Percentiles rank a stretch among this genome's conserved stretches.
These are phyloP conservation scores for Medicago truncatula DNA, from an alignment of 306 rosid species.

Conservation along the genomic window DNA sequence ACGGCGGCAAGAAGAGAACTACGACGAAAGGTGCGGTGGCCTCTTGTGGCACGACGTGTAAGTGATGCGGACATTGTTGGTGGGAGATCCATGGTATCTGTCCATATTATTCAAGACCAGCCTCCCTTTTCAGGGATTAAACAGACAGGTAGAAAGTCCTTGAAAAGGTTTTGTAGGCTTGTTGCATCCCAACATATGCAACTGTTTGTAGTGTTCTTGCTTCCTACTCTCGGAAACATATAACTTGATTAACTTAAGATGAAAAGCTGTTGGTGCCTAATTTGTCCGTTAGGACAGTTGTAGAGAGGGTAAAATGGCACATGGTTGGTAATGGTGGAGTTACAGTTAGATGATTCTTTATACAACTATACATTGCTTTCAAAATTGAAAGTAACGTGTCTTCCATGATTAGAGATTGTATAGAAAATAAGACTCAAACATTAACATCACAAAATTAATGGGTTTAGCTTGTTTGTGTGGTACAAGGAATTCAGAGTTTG, in stretches of 20 bases:
- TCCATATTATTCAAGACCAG: constrained; percentile 54
- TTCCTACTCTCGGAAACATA: constrained; percentile 71
- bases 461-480: too few relatives aligned
- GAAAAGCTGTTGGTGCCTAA: background rate
- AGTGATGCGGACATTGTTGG: constrained; percentile 47
- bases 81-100: constrained; percentile 54
- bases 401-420: too few relatives aligned
- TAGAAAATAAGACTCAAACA: too few relatives aligned
- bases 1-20: constrained; percentile 60
- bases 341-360: too few relatives aligned
- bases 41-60: constrained; percentile 51
- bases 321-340: too few relatives aligned
- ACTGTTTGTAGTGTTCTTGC: constrained; percentile 68
- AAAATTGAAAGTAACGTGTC: too few relatives aligned
- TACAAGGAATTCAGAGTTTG: too few relatives aligned
- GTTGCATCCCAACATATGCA: constrained; percentile 84
- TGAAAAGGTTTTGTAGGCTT: constrained; percentile 72
- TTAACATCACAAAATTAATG: too few relatives aligned
- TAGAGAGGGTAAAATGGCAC: too few relatives aligned
- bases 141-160: constrained; percentile 67
- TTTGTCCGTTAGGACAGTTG: too few relatives aligned
- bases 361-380: too few relatives aligned
- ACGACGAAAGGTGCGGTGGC: constrained; percentile 80
- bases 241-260: constrained; percentile 48
- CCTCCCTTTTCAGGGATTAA: constrained; percentile 65